Percentiles rank a stretch among this genome's conserved stretches.
These are phyloP conservation scores for Nymphaea thermarum DNA, from an alignment of 164 flowering plant species.

Conservation along the genomic window DNA sequence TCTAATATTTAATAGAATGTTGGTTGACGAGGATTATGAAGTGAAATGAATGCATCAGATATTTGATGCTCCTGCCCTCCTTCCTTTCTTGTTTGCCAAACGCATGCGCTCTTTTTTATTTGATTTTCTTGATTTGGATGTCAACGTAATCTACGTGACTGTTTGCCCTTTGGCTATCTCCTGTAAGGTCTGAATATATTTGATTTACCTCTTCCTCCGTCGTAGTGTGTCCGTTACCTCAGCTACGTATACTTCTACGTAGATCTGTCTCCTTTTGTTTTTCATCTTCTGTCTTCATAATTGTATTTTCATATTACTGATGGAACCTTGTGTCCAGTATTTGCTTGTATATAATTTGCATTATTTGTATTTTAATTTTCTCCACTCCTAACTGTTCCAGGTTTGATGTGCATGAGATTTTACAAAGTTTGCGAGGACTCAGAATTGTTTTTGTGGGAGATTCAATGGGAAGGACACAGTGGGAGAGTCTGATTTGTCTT, in stretches of 20 bases:
- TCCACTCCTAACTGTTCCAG: constrained; percentile 3
- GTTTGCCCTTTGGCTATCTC: too few species aligned
- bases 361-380: not conserved
- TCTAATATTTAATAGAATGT: not conserved
- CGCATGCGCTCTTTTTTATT: too few species aligned
- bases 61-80: too few species aligned
- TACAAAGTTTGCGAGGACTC: constrained; percentile 50
- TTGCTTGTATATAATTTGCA: too few species aligned
- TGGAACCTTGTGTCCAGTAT: not conserved
- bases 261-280: not conserved
- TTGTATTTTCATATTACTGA: too few species aligned
- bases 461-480: constrained; percentile 82
- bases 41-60: too few species aligned
- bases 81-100: too few species aligned
- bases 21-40: not conserved
- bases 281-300: not conserved
- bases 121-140: too few species aligned
- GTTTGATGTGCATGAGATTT: constrained; percentile 25
- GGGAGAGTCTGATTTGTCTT: constrained; percentile 79
- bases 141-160: too few species aligned
- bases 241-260: not conserved
- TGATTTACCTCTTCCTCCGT: too few species aligned
- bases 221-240: not conserved
- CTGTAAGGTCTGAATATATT: too few species aligned
- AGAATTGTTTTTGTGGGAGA: constrained; percentile 82